Evolutionary conservation across 352 stramenopile species (phyloP).

Genomic region (Globisporangium nodosum): DNA sequence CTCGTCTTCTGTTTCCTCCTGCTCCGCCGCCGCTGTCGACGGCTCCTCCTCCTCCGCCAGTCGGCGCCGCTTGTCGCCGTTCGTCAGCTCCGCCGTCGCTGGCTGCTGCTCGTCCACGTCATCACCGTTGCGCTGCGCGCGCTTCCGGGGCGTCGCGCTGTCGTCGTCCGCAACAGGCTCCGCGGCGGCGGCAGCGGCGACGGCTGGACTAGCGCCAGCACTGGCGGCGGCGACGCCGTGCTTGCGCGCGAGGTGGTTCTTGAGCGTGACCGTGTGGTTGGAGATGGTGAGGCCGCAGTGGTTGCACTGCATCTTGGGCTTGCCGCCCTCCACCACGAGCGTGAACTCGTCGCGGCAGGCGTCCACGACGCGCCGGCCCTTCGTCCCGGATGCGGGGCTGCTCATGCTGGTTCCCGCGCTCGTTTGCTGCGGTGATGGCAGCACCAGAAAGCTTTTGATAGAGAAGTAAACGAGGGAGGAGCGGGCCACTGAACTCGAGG

Average conservation of each 20-base stretch:
- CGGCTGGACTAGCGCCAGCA: background rate
- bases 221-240: background rate
- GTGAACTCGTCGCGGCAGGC: slow-evolving; percentile 16
- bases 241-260: slow-evolving; percentile 16
- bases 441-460: no score
- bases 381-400: background rate
- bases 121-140: slow-evolving; percentile 2
- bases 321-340: slow-evolving; percentile 12
- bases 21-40: background rate
- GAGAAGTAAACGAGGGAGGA: no score
- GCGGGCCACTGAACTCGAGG: no score
- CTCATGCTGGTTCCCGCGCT: background rate
- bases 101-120: background rate
- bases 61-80: slow-evolving; percentile 7
- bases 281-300: slow-evolving; percentile 13
- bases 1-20: background rate
- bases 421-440: no score
- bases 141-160: background rate
- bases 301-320: slow-evolving; percentile 18
- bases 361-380: slow-evolving; percentile 9
- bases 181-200: background rate
- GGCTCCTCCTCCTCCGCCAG: background rate
- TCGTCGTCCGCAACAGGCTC: background rate
- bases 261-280: slow-evolving; percentile 16
- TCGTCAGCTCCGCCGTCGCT: background rate